Evolutionary conservation across 805 yeast genomes (phyloP).

Genomic region (Cephaloascus albidus): DNA sequence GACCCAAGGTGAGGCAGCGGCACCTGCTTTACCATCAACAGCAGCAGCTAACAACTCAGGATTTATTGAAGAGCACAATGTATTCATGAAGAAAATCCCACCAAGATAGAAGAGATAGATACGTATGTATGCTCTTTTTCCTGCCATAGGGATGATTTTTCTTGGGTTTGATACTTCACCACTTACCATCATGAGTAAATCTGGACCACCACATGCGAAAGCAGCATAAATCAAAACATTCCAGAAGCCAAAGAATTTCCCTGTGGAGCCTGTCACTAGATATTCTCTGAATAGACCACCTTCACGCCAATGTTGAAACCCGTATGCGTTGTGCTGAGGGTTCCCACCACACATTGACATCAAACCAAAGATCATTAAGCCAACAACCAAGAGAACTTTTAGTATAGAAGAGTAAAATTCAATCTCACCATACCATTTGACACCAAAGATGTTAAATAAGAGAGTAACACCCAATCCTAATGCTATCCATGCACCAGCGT

Average conservation of each 20-base stretch:
- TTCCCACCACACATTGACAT: conserved; percentile 28
- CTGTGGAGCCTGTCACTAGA: conserved; percentile 15
- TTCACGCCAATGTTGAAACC: conserved; percentile 23
- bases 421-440: conserved; percentile 24
- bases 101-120: conserved; percentile 28
- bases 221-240: conserved; percentile 22
- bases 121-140: conserved; percentile 22
- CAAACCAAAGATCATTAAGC: conserved; percentile 21
- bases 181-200: too few relatives aligned
- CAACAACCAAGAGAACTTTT: conserved; percentile 21
- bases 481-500: conserved; percentile 21
- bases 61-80: conserved; percentile 22
- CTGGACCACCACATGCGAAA: conserved; percentile 26
- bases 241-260: conserved; percentile 25
- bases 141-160: conserved; percentile 21
- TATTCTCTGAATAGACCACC: conserved; percentile 22
- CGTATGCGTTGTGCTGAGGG: conserved; percentile 22
- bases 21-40: conserved; percentile 22
- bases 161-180: conserved; percentile 32
- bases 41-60: conserved; percentile 16
- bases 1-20: conserved; percentile 27
- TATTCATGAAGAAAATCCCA: conserved; percentile 26
- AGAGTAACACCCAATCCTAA: conserved; percentile 15
- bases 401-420: conserved; percentile 22
- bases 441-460: conserved; percentile 20